These are phyloP conservation scores for Rhodotorula glutinis DNA, from an alignment of 1,284 basidiomycete genomes.

Conservation along the genomic window DNA sequence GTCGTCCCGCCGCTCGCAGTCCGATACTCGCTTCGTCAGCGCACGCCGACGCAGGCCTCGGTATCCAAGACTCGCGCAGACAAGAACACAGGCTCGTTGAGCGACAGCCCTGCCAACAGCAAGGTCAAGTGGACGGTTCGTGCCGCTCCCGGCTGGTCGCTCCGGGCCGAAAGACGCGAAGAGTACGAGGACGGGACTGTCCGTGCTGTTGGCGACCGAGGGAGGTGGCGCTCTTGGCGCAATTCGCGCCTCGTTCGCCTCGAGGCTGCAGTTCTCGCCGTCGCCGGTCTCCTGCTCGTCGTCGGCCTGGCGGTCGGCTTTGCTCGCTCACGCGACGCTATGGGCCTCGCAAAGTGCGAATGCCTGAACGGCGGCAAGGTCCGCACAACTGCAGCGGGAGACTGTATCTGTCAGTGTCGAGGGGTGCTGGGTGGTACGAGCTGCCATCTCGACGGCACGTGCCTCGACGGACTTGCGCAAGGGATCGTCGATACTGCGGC, in stretches of 20 bases:
- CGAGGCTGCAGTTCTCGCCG: background rate
- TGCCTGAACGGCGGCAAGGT: conserved; percentile 17
- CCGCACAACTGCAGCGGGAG: background rate
- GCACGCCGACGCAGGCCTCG: background rate
- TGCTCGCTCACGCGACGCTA: background rate
- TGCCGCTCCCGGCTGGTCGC: conserved; percentile 3
- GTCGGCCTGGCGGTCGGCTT: conserved; percentile 1
- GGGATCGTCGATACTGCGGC: conserved; percentile 23
- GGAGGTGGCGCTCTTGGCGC: background rate
- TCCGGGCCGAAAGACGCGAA: background rate
- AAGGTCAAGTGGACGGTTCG: background rate
- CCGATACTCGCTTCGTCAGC: background rate
- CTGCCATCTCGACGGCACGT: conserved; percentile 29
- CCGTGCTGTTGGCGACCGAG: background rate
- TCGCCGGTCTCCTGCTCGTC: conserved; percentile 7
- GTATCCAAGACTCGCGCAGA: background rate
- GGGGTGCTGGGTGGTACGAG: conserved; percentile 11
- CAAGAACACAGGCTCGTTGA: too few relatives aligned
- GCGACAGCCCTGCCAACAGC: too few relatives aligned
- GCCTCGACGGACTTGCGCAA: conserved; percentile 26
- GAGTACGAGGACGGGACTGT: background rate
- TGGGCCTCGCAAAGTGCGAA: background rate
- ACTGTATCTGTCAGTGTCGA: conserved; percentile 10
- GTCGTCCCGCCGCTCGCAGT: background rate
- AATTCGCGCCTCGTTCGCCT: background rate